Evolutionary conservation across 768 basidiomycete genomes (phyloP), one percentile per base, ranked within the genome.

Genomic region (Tylopilus felleus): DNA sequence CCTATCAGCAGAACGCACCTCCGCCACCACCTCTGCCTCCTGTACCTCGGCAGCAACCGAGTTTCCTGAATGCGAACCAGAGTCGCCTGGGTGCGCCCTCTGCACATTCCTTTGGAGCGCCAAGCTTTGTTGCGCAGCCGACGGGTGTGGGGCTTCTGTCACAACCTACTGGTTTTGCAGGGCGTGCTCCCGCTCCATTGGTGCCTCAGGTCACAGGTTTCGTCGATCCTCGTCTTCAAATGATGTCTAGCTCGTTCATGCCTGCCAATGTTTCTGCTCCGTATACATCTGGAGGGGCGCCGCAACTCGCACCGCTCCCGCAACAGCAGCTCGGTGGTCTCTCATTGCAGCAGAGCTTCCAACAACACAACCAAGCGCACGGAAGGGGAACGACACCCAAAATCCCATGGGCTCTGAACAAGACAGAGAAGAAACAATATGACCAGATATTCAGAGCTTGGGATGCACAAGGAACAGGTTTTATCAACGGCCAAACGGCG

Each of bases 361-460:
- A 92, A 73, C 88, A 93, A 66, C 84, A 92, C 56, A 91, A 93
- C 63, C 84, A 92, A 67, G 75, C 82, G 17, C 82, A 84, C 25
- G 78, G 85, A 7, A 88, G 88, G 16, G 79, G 82, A 2, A 67
- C 80, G 0, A 74, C 81, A 16, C 85, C 85, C 27, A 84, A 81
- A 63, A 77, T 97, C 36, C 83, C 92, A 0, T 99, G 97, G 97
- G 81, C 85, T 0, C 73, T 98, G 49, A 83, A 83, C 5, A 89
- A 90, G 70, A 80, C 82, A 6, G 97, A 99, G 77, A 95, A 95
- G 80, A 96, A 97, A 76, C 88, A 87, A 59, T 99, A 98, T 63
- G 92, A 98, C 67, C 81, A 88, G 64, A 95, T 98, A 64, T 99
- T 99, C 75, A 79, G 96, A 55, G 88, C 91, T n/a, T 99, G 97